Evolutionary conservation across 148 eudicot genomes (phyloP).

Genomic region (Silene conica): DNA sequence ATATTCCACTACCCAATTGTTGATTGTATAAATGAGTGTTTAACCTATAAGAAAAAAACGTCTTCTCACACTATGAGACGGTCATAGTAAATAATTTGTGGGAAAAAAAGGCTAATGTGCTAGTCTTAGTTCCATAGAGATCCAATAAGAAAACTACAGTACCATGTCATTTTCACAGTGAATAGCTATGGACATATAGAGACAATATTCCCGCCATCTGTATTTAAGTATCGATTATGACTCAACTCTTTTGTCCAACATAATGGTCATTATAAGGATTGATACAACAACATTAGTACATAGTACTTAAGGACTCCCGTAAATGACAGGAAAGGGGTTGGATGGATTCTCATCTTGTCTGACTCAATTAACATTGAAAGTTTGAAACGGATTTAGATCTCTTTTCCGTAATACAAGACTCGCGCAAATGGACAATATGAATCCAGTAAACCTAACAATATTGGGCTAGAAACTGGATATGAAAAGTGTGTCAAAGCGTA

Average conservation of each 20-base stretch:
- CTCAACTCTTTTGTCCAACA: neutral
- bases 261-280: neutral
- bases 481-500: neutral
- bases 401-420: too few species aligned
- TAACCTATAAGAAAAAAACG: too few species aligned
- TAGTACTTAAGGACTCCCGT: neutral
- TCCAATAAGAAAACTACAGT: conserved; percentile 16
- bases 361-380: neutral
- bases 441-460: neutral
- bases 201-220: neutral
- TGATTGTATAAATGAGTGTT: too few species aligned
- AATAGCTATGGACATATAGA: conserved; percentile 25
- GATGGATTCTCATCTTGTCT: neutral
- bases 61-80: too few species aligned
- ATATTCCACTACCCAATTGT: too few species aligned
- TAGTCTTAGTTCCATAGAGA: conserved; percentile 13
- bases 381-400: neutral
- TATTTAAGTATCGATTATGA: neutral
- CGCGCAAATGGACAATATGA: neutral
- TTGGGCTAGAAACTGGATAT: neutral
- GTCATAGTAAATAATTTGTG: too few species aligned
- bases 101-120: conserved; percentile 11
- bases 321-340: neutral
- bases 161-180: conserved; percentile 23
- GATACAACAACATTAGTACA: neutral